These are phyloP conservation scores for Emydomyces testavorans DNA, from an alignment of 2,329 filamentous ascomycete species.

Conservation along the genomic window DNA sequence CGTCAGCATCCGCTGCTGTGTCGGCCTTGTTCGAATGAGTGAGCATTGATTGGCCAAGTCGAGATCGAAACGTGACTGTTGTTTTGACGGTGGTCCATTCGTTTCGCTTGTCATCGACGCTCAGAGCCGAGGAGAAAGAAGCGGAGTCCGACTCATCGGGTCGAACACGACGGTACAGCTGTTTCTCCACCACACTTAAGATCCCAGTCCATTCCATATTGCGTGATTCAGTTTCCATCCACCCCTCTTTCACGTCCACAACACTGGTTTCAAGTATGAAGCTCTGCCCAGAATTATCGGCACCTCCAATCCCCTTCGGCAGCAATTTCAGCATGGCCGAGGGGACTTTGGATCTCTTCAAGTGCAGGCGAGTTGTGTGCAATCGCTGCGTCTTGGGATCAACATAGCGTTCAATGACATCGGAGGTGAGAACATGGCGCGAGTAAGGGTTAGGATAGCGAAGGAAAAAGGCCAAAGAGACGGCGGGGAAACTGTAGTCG, in stretches of 20 bases:
- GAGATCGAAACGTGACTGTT: slow-evolving; percentile 50
- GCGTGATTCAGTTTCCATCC: slow-evolving; percentile 54
- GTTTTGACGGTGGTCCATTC: slow-evolving; percentile 48
- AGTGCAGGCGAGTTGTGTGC: slow-evolving; percentile 50
- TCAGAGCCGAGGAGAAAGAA: slow-evolving; percentile 19
- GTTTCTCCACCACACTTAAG: slow-evolving; percentile 51
- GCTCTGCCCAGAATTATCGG: slow-evolving; percentile 47
- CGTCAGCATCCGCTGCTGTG: slow-evolving; percentile 35
- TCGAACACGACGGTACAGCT: slow-evolving; percentile 40
- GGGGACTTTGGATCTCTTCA: slow-evolving; percentile 54
- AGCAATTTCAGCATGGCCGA: slow-evolving; percentile 50
- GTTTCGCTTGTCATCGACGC: slow-evolving; percentile 29
- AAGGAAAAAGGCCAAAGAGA: slow-evolving; percentile 57
- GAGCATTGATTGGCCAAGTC: slow-evolving; percentile 48
- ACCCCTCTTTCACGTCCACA: slow-evolving; percentile 51
- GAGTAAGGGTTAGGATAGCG: slow-evolving; percentile 58
- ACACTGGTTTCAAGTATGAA: slow-evolving; percentile 54
- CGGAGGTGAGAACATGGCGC: slow-evolving; percentile 53
- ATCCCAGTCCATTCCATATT: slow-evolving; percentile 58
- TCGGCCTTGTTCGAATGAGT: slow-evolving; percentile 31
- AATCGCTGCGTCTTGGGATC: slow-evolving; percentile 49
- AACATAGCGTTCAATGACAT: slow-evolving; percentile 53
- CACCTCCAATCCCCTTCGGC: slow-evolving; percentile 48
- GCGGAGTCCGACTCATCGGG: slow-evolving; percentile 17
- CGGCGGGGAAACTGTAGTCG: slow-evolving; percentile 54